Conservation (phyloP, 306 rosid genomes). For the Styphnolobium japonicum region DNA sequence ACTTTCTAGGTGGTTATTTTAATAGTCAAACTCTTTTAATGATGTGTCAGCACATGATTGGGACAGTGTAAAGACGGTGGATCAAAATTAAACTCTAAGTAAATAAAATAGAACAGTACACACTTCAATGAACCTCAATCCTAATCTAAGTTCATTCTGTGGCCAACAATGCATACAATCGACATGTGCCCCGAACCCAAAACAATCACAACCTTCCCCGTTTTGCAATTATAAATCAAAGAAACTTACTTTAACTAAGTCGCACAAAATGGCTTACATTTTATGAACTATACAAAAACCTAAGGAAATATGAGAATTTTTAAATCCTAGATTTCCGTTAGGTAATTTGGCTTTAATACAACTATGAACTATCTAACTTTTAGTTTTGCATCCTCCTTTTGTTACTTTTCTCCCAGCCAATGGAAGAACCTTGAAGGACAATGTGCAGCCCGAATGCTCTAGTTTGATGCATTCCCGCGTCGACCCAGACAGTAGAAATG, state of each 20-base stretch:
- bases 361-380: slow-evolving; percentile 23
- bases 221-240: neutral
- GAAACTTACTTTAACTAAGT: neutral
- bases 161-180: slow-evolving; percentile 4
- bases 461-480: neutral
- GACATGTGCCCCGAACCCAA: neutral
- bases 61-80: too few relatives aligned
- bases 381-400: neutral
- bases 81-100: too few relatives aligned
- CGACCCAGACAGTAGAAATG: neutral
- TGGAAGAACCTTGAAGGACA: neutral
- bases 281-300: neutral
- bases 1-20: too few relatives aligned
- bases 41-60: too few relatives aligned
- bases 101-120: neutral
- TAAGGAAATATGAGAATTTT: slow-evolving; percentile 8
- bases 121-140: neutral
- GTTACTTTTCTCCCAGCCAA: neutral
- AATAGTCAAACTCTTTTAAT: too few relatives aligned
- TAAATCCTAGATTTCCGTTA: slow-evolving; percentile 28
- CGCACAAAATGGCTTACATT: neutral
- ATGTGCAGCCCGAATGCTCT: neutral
- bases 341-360: neutral
- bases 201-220: neutral
- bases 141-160: neutral